Percentiles rank a stretch among this genome's conserved stretches.
Conservation (phyloP, 1,139 yeast species). For the Taphrina flavorubra region DNA sequence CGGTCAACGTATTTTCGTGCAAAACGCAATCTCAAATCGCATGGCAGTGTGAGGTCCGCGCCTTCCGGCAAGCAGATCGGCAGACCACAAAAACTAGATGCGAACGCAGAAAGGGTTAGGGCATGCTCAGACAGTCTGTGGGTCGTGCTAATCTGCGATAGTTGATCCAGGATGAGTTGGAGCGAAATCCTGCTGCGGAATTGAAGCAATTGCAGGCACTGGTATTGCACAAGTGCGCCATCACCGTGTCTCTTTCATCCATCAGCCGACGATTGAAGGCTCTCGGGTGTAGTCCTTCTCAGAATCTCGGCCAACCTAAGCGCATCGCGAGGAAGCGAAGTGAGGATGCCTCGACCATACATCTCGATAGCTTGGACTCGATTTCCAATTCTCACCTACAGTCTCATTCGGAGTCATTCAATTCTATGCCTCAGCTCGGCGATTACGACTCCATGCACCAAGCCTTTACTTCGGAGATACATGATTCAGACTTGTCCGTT, state of each 20-base stretch:
- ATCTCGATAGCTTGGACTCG: neutral
- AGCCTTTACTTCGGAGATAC: constrained; percentile 15
- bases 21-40: constrained; percentile 28
- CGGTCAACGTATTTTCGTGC: constrained; percentile 28
- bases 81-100: constrained; percentile 26
- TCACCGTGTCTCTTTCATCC: constrained; percentile 20
- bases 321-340: constrained; percentile 18
- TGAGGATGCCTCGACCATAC: constrained; percentile 9
- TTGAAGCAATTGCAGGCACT: constrained; percentile 21
- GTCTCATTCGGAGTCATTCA: neutral
- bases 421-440: constrained; percentile 10
- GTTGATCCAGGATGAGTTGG: constrained; percentile 26
- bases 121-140: neutral
- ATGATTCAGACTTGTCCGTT: constrained; percentile 12
- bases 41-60: constrained; percentile 28
- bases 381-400: neutral
- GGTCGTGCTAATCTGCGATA: neutral
- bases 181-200: constrained; percentile 22
- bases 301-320: constrained; percentile 11
- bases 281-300: constrained; percentile 26
- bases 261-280: constrained; percentile 25
- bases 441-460: constrained; percentile 20
- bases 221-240: constrained; percentile 18
- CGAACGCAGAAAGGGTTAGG: constrained; percentile 15
- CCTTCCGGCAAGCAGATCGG: constrained; percentile 30